Conservation (phyloP, 2,329 filamentous ascomycete genomes). For the Meredithiella fracta region DNA sequence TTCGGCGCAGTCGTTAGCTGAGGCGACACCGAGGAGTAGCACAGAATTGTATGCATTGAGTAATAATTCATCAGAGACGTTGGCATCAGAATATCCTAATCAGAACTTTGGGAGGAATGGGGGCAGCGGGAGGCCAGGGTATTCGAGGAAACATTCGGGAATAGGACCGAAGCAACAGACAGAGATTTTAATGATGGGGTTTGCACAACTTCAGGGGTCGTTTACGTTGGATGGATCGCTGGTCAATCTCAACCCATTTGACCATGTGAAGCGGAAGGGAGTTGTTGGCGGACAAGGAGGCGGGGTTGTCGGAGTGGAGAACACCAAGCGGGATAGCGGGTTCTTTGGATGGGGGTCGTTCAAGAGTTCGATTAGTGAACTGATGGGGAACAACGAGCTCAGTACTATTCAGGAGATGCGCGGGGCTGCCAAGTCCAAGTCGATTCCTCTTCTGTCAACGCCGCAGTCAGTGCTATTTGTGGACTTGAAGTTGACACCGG, state of each 20-base stretch:
- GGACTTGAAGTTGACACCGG: conserved; percentile 70
- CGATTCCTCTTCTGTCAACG: conserved; percentile 81
- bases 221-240: conserved; percentile 86
- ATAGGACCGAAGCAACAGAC: conserved; percentile 32
- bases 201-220: conserved; percentile 80
- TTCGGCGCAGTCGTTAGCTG: conserved; percentile 39
- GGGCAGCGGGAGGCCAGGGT: conserved; percentile 23
- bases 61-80: conserved; percentile 85
- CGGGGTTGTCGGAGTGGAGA: conserved; percentile 68
- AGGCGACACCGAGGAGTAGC: conserved; percentile 70
- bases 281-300: conserved; percentile 77
- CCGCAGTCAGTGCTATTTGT: conserved; percentile 94
- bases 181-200: conserved; percentile 93
- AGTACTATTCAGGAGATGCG: conserved; percentile 95
- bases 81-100: conserved; percentile 73
- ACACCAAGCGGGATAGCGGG: conserved; percentile 55
- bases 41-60: conserved; percentile 89
- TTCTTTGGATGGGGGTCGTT: conserved; percentile 77
- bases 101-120: conserved; percentile 23
- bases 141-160: conserved; percentile 32
- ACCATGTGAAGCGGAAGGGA: conserved; percentile 88
- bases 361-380: conserved; percentile 70
- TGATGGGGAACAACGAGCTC: conserved; percentile 73
- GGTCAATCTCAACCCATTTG: conserved; percentile 76
- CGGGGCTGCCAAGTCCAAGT: conserved; percentile 66